These are phyloP conservation scores for Botrytis deweyae DNA, from an alignment of 2,329 filamentous ascomycete species.

Conservation along the genomic window DNA sequence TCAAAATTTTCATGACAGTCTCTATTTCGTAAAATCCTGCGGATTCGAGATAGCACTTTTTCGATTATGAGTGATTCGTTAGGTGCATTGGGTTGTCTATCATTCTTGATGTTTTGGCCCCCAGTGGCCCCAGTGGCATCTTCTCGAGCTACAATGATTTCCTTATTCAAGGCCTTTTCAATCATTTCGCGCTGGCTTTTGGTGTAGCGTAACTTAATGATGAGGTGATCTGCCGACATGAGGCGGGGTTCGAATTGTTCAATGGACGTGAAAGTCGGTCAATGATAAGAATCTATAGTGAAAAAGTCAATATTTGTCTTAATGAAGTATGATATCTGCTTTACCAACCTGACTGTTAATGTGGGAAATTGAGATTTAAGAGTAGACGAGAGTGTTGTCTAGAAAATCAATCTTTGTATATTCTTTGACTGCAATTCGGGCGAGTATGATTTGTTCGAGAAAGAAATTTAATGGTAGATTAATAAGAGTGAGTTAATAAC, in stretches of 20 bases:
- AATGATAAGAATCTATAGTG: background rate
- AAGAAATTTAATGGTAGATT: background rate
- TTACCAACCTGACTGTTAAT: background rate
- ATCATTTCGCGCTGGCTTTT: background rate
- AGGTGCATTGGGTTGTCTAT: background rate
- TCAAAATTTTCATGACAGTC: background rate
- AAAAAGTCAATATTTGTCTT: background rate
- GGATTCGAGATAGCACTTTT: background rate
- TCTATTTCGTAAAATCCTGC: accelerated
- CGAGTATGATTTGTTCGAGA: accelerated
- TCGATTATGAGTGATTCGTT: accelerated
- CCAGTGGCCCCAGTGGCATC: too few relatives aligned
- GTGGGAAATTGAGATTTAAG: background rate
- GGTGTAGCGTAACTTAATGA: background rate
- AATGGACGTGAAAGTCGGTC: accelerated
- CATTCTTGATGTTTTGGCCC: accelerated
- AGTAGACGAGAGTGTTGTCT: accelerated
- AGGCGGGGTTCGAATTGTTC: too few relatives aligned
- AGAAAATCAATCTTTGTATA: background rate
- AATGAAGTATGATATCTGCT: accelerated
- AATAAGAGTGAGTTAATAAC: background rate
- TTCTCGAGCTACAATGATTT: background rate
- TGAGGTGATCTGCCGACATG: background rate
- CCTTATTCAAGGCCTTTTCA: background rate
- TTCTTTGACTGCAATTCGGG: too few relatives aligned